phyloP scores from a whole-genome alignment of 2,329 filamentous ascomycete genomes.

The Ceratocystis papillata region DNA sequence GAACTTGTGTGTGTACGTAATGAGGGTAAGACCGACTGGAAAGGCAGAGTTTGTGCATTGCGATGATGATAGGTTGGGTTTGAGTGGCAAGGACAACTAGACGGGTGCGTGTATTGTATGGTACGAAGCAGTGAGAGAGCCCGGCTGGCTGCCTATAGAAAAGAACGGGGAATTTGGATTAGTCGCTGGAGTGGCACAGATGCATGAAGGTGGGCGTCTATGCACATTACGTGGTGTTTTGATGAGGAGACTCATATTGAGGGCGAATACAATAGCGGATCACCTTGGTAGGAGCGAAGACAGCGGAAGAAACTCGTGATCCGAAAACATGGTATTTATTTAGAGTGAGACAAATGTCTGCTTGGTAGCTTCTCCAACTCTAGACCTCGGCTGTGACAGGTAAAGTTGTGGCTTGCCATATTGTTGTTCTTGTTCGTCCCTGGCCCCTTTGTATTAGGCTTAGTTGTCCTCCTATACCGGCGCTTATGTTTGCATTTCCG shows the following conservation, averaged over 20 bases:
- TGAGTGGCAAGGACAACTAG: conserved; percentile 82
- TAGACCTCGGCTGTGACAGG: not conserved
- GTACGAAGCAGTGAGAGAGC: conserved; percentile 69
- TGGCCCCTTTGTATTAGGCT: too few species aligned
- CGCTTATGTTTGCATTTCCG: not conserved
- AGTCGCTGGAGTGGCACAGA: not conserved
- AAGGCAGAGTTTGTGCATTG: conserved; percentile 31
- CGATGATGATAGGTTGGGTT: conserved; percentile 71
- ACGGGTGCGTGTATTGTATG: conserved; percentile 83
- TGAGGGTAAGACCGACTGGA: not conserved
- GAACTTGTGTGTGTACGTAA: conserved; percentile 53
- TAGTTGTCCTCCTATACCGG: conserved; percentile 1
- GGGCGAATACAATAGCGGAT: not conserved
- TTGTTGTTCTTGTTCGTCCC: not conserved
- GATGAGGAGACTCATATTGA: conserved; percentile 17
- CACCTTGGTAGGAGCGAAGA: not conserved
- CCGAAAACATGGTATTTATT: not conserved
- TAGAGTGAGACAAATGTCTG: not conserved
- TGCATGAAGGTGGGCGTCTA: not conserved
- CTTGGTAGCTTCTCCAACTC: conserved; percentile 12
- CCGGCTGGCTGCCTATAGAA: conserved; percentile 45
- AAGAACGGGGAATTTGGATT: conserved; percentile 3
- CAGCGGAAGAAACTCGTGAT: not conserved
- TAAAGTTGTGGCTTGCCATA: not conserved
- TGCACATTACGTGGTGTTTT: conserved; percentile 19